Evolutionary conservation across 176 grass and related monocot genomes (phyloP).

Genomic region (Musa schizocarpa): DNA sequence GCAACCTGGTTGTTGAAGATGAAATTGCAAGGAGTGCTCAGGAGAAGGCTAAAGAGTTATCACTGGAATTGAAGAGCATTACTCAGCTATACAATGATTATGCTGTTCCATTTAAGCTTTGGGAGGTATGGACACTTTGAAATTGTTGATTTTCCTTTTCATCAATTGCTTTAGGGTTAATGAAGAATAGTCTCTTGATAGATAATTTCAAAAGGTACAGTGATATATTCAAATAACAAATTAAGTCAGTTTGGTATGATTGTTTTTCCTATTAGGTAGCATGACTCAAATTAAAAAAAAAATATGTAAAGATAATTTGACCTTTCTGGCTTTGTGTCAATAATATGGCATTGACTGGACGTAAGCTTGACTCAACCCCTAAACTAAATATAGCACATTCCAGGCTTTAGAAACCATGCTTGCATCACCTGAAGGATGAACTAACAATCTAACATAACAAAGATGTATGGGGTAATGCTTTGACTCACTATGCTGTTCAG

Average conservation of each 20-base stretch:
- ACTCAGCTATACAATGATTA: conserved; percentile 93
- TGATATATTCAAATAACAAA: background rate
- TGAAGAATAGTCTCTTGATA: background rate
- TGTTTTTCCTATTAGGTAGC: background rate
- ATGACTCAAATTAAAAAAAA: background rate
- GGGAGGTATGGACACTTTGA: conserved; percentile 52
- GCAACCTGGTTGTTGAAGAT: conserved; percentile 36
- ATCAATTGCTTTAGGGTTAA: background rate
- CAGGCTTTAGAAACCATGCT: background rate
- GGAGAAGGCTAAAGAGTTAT: conserved; percentile 77
- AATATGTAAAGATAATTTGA: background rate
- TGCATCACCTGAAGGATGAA: background rate
- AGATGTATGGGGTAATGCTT: no score
- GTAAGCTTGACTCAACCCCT: background rate
- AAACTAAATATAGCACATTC: background rate
- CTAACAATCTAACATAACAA: background rate
- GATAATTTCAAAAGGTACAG: background rate
- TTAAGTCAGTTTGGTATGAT: background rate
- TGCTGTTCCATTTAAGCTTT: conserved; percentile 81
- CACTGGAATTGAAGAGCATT: conserved; percentile 84
- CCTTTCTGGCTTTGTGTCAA: background rate
- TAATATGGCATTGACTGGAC: background rate
- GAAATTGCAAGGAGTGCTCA: conserved; percentile 43
- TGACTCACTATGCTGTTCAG: no score
- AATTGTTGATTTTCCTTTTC: background rate